A percentile compares a stretch with the other conserved stretches of the same genome.
Conservation (phyloP, 352 stramenopile genomes). For the Elongisporangium prolatum region DNA sequence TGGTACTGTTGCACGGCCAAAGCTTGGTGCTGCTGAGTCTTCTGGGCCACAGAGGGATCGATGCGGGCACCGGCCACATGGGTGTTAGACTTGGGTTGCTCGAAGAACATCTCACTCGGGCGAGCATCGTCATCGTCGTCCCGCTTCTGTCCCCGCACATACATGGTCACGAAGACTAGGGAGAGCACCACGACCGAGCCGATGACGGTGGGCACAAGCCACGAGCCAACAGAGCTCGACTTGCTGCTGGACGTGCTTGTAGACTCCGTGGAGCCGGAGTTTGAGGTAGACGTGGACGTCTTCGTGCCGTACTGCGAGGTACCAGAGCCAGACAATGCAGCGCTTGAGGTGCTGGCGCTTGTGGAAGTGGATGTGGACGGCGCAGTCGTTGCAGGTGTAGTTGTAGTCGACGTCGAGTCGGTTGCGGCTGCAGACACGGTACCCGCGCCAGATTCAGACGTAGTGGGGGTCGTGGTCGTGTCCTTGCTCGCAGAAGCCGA, state of each 20-base stretch:
- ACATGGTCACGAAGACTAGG: conserved; percentile 53
- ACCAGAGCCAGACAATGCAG: conserved; percentile 29
- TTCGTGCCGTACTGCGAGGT: conserved; percentile 49
- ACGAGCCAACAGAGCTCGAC: conserved; percentile 23
- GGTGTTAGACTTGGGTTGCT: conserved; percentile 51
- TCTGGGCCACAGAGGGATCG: background rate
- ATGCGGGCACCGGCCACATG: conserved; percentile 23
- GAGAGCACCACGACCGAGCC: conserved; percentile 47
- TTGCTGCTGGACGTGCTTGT: conserved; percentile 9
- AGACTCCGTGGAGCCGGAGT: conserved; percentile 16
- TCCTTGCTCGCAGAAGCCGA: conserved; percentile 2
- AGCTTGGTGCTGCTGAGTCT: conserved; percentile 6
- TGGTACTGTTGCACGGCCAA: background rate
- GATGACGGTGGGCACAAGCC: conserved; percentile 58
- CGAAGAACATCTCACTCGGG: conserved; percentile 59
- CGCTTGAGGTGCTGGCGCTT: conserved; percentile 16
- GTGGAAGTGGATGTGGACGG: conserved; percentile 17
- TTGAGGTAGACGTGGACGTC: conserved; percentile 20
- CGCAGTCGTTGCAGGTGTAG: conserved; percentile 8
- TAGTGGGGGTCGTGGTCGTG: conserved; percentile 5
- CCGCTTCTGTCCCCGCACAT: conserved; percentile 38
- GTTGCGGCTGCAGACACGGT: background rate
- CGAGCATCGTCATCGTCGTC: conserved; percentile 48
- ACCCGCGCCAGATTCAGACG: conserved; percentile 3
- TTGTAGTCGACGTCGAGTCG: conserved; percentile 8